Conservation (phyloP, 2,329 filamentous ascomycete genomes). For the Hypoxylon sp. region DNA sequence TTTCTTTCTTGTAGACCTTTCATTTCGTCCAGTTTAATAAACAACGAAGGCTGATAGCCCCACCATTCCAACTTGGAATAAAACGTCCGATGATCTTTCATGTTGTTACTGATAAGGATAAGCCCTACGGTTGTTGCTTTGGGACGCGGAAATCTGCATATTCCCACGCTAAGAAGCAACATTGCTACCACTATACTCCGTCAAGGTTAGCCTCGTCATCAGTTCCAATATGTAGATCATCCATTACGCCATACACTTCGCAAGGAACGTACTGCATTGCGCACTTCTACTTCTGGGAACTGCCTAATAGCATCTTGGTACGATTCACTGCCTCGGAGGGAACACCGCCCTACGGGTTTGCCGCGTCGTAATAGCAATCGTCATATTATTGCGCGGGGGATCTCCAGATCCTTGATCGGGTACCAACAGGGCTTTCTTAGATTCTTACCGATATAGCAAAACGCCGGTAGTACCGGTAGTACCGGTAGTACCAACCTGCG, state of each 20-base stretch:
- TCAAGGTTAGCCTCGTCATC: conserved; percentile 14
- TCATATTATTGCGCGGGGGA: conserved; percentile 48
- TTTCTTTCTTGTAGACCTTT: conserved; percentile 33
- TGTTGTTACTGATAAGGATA: conserved; percentile 25
- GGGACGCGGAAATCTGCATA: neutral
- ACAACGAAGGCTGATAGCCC: conserved; percentile 46
- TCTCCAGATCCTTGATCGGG: conserved; percentile 35
- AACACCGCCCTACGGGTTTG: conserved; percentile 23
- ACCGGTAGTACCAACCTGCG: conserved; percentile 7
- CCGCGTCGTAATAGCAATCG: conserved; percentile 39
- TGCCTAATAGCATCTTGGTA: conserved; percentile 9
- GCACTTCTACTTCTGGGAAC: neutral
- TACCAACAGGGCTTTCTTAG: conserved; percentile 22
- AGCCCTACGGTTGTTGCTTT: conserved; percentile 26
- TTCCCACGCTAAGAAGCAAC: conserved; percentile 4
- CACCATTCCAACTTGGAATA: conserved; percentile 41
- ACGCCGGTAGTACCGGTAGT: neutral
- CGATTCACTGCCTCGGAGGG: conserved; percentile 11
- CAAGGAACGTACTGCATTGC: neutral
- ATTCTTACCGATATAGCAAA: conserved; percentile 36
- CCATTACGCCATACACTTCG: neutral
- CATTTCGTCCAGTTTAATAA: conserved; percentile 47
- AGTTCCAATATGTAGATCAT: neutral
- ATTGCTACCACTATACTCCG: neutral
- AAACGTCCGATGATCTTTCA: conserved; percentile 13